Evolutionary conservation across 2,329 filamentous ascomycete species (phyloP).

Genomic region (Cercospora sp.): DNA sequence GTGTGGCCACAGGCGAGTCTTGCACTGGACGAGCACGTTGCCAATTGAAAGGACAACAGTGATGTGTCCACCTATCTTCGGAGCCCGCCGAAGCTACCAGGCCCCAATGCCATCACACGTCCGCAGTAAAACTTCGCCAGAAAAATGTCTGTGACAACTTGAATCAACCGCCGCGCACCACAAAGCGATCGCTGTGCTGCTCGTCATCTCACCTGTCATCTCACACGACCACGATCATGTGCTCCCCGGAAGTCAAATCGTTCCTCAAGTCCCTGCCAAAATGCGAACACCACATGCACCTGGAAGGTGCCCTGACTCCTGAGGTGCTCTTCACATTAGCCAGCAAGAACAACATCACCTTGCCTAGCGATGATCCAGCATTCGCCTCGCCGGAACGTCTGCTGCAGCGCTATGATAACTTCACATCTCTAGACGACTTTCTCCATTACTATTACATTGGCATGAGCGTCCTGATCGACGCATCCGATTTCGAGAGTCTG

Average conservation of each 20-base stretch:
- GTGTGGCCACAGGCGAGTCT: not conserved
- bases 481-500: conserved; percentile 69
- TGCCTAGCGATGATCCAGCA: conserved; percentile 59
- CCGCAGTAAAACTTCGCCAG: not conserved
- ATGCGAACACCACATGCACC: conserved; percentile 78
- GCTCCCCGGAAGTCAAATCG: conserved; percentile 55
- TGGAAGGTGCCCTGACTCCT: conserved; percentile 73
- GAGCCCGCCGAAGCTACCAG: not conserved
- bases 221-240: conserved; percentile 38
- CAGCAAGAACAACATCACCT: conserved; percentile 61
- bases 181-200: not conserved
- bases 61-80: not conserved
- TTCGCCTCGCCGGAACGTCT: conserved; percentile 63
- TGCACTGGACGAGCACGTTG: not conserved
- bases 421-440: conserved; percentile 74
- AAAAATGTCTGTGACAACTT: not conserved
- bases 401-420: conserved; percentile 63
- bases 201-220: not conserved
- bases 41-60: not conserved
- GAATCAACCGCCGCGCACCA: not conserved
- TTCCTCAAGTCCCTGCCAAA: conserved; percentile 67
- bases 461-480: conserved; percentile 66
- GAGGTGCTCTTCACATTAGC: conserved; percentile 69
- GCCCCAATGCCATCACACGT: not conserved
- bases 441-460: conserved; percentile 76